Percentiles rank a stretch among this genome's conserved stretches.
Conservation (phyloP, 2,329 filamentous ascomycete genomes). For the Clarireedia hainanense region DNA sequence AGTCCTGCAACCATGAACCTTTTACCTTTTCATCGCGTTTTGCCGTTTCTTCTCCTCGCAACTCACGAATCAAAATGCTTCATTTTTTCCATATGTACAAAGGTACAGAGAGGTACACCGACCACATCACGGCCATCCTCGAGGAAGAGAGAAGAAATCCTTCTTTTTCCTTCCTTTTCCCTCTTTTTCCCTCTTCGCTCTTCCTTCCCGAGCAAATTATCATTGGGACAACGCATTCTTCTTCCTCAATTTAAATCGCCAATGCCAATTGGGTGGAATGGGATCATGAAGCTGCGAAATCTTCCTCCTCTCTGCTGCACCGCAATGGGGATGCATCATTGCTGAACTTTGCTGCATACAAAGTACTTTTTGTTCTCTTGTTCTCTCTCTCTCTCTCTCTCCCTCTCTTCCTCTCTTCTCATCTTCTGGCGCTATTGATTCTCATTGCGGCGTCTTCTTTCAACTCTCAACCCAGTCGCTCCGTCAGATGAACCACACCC, state of each 20-base stretch:
- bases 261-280: slow-evolving; percentile 7
- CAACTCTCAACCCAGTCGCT: no score
- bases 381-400: no score
- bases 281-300: background rate
- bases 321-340: slow-evolving; percentile 1
- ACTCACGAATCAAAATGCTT: background rate
- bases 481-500: no score
- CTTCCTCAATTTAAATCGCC: background rate
- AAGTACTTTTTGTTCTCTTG: no score
- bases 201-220: background rate
- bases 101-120: no score
- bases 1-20: background rate
- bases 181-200: background rate
- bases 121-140: no score
- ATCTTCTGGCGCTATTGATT: no score
- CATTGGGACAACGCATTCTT: slow-evolving; percentile 4
- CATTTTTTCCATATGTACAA: no score
- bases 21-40: no score
- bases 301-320: background rate
- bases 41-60: background rate
- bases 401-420: no score
- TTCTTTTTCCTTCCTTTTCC: background rate
- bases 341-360: background rate
- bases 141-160: no score
- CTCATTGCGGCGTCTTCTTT: no score